Conservation (phyloP, 495 filamentous ascomycete species). For the Neohortaea acidophila region DNA sequence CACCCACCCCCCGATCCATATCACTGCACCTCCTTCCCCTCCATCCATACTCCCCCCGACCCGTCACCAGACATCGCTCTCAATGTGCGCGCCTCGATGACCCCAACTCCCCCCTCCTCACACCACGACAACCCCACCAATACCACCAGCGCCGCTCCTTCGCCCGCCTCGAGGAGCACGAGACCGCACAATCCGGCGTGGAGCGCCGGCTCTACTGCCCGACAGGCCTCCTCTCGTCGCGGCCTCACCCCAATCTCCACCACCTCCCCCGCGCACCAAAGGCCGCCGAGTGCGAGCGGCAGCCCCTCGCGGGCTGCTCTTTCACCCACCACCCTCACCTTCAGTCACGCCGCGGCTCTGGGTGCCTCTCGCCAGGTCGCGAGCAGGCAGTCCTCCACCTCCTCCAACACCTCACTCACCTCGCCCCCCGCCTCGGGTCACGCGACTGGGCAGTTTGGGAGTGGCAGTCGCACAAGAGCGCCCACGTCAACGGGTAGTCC, state of each 20-base stretch:
- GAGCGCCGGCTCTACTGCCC: slow-evolving; percentile 42
- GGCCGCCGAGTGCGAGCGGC: slow-evolving; percentile 32
- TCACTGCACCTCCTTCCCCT: neutral
- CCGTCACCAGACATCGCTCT: neutral
- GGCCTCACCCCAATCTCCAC: slow-evolving; percentile 50
- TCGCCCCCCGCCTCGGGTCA: slow-evolving; percentile 35
- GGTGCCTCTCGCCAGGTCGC: slow-evolving; percentile 34
- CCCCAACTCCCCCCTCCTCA: slow-evolving; percentile 7
- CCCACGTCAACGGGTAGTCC: slow-evolving; percentile 46
- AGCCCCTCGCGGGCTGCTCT: slow-evolving; percentile 35
- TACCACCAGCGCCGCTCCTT: slow-evolving; percentile 5
- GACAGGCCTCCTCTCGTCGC: slow-evolving; percentile 37
- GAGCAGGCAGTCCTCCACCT: slow-evolving; percentile 24
- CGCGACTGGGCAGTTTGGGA: slow-evolving; percentile 37
- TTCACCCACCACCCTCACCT: slow-evolving; percentile 36
- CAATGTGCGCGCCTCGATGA: slow-evolving; percentile 16
- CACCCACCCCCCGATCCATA: neutral
- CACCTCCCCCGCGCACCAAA: slow-evolving; percentile 24
- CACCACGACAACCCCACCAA: slow-evolving; percentile 5
- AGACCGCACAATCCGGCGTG: slow-evolving; percentile 46
- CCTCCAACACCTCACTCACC: slow-evolving; percentile 34
- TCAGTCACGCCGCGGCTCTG: slow-evolving; percentile 39
- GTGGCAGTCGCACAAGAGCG: slow-evolving; percentile 44
- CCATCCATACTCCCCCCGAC: neutral
- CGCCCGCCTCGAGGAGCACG: slow-evolving; percentile 39